Evolutionary conservation across 768 basidiomycete species (phyloP).

Genomic region (Termitomyces sp.): DNA sequence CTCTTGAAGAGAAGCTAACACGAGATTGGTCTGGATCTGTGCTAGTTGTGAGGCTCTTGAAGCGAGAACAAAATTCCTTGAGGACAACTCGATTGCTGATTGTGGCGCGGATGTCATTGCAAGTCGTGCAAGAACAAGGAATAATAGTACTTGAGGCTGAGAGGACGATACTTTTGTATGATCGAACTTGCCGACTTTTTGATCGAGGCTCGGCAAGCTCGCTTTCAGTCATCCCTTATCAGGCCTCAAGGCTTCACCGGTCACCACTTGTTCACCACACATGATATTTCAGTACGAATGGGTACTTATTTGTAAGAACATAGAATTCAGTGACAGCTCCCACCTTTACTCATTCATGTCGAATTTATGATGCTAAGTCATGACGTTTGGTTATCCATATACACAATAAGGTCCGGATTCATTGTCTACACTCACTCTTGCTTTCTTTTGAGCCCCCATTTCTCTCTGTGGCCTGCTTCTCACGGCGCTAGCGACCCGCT

Average conservation of each 20-base stretch:
- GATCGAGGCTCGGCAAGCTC: background rate
- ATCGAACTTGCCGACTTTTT: background rate
- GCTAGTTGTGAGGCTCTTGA: constrained; percentile 87
- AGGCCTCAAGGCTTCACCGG: no score
- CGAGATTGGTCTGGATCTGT: constrained; percentile 82
- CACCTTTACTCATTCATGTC: background rate
- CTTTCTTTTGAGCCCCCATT: background rate
- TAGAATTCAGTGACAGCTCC: background rate
- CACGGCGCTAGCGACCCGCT: background rate
- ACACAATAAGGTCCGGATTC: background rate
- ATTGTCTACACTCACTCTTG: background rate
- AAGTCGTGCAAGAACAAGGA: background rate
- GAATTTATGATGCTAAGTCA: background rate
- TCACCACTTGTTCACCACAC: background rate
- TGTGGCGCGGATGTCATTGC: constrained; percentile 10
- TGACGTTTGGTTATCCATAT: background rate
- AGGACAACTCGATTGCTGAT: constrained; percentile 10
- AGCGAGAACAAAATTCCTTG: constrained; percentile 65
- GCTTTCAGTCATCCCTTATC: background rate
- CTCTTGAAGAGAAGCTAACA: constrained; percentile 55
- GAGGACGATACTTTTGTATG: background rate
- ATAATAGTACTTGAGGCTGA: background rate
- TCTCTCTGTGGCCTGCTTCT: background rate
- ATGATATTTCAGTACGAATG: background rate
- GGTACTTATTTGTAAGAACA: no score